These are phyloP conservation scores for Penicillium sp. DNA, from an alignment of 2,329 filamentous ascomycete genomes.

Conservation along the genomic window DNA sequence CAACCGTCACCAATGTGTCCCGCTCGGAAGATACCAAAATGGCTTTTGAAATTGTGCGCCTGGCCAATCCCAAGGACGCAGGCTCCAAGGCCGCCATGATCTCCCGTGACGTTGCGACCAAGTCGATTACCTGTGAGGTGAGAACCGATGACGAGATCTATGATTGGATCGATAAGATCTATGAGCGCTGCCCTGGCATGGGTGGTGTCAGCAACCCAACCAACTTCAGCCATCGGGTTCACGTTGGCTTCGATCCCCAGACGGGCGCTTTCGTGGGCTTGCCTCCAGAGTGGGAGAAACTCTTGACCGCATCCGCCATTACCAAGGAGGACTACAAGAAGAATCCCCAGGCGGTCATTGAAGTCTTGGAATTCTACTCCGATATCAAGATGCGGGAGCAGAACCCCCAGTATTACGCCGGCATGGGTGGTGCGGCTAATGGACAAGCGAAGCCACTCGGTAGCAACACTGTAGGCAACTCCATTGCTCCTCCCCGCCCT, in stretches of 20 bases:
- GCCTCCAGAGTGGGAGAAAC: constrained; percentile 94
- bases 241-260: constrained; percentile 94
- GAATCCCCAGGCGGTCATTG: constrained; percentile 76
- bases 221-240: constrained; percentile 94
- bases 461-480: constrained; percentile 54
- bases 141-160: constrained; percentile 96
- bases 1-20: constrained; percentile 85
- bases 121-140: constrained; percentile 85
- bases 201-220: constrained; percentile 97
- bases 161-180: constrained; percentile 98
- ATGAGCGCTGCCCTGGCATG: constrained; percentile 94
- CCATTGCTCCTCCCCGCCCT: constrained; percentile 68
- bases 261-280: constrained; percentile 93
- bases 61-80: constrained; percentile 58
- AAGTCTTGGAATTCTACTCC: constrained; percentile 68
- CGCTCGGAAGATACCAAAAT: constrained; percentile 87
- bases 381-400: constrained; percentile 65
- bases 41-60: constrained; percentile 88
- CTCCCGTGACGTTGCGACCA: constrained; percentile 75
- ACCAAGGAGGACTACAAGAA: constrained; percentile 98
- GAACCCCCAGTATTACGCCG: constrained; percentile 59
- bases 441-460: constrained; percentile 44
- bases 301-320: constrained; percentile 92
- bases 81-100: constrained; percentile 66
- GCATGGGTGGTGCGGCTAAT: constrained; percentile 60